Evolutionary conservation across 805 yeast genomes (phyloP), one percentile per base, ranked within the genome.

Genomic region (Kodamaea fukazawae): DNA sequence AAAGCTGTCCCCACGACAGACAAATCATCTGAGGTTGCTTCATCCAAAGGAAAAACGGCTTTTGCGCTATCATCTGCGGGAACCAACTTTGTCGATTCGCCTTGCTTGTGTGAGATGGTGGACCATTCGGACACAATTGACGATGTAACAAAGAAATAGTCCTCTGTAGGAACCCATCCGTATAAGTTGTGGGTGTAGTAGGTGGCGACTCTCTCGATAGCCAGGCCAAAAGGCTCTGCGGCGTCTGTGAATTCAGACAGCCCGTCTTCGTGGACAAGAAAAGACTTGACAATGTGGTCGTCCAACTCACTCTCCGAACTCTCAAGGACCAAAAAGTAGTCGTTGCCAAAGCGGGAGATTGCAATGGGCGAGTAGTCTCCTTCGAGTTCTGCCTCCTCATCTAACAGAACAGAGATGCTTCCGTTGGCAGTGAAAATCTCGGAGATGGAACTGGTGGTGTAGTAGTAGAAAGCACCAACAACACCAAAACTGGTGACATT

Each of bases 11-110:
- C 96, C 15, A 85, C 64, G 0, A 91, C 80, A 6, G 83, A 73
- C 10, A 84, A 75, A 50, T 87, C 95, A 36, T 75, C 81, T 33
- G 75, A 81, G 1, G 81, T 65, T 2, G 70, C 81, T 7, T 78
- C 81, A 52, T 77, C 78, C 49, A 86, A 65, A 1, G 96, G 96
- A 46, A 87, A 65, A 17, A 78, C 73, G 0, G 96, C 95, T 36
- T 85, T 71, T 50, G 78, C 79, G 3, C 81, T 67, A 53, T 89
- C 96, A 49, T 83, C 84, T 3, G 74, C 58, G 7, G 81, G 81
- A 22, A 63, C 63, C 1, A 82, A 51, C 8, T 20, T 20, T 5
- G 5, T 20, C 8, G 23, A 5, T 5, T 20, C 23, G 8, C 23
- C 23, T 5, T 20, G 7, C 8, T 20, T 5, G 23, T 20, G 5